A percentile compares a stretch with the other conserved stretches of the same genome.
Evolutionary conservation across 805 yeast species (phyloP).

Genomic region (Saccharomyces mikatae): DNA sequence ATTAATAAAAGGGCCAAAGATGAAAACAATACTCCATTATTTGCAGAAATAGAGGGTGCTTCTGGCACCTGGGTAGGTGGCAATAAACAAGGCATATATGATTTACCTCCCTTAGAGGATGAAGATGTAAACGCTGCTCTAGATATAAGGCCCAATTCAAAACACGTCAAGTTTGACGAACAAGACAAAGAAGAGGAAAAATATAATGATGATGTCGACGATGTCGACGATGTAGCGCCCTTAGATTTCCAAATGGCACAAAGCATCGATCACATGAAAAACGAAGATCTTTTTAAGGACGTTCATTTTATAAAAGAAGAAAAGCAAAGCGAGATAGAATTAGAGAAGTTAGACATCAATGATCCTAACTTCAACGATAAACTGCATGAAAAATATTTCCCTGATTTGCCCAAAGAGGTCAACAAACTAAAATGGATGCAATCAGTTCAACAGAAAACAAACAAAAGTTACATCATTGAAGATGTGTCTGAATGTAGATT

Average conservation of each 20-base stretch:
- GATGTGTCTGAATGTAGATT: slow-evolving; percentile 68
- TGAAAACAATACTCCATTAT: slow-evolving; percentile 36
- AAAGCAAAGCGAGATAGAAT: slow-evolving; percentile 4
- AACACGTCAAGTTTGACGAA: slow-evolving; percentile 7
- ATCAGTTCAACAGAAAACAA: slow-evolving; percentile 33
- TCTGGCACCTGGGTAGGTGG: slow-evolving; percentile 34
- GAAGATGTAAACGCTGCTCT: slow-evolving; percentile 26
- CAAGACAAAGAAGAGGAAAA: slow-evolving; percentile 5
- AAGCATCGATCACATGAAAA: slow-evolving; percentile 38
- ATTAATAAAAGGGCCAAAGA: slow-evolving; percentile 42
- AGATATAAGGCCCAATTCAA: slow-evolving; percentile 11
- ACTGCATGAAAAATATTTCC: slow-evolving; percentile 77
- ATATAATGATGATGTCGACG: slow-evolving; percentile 40
- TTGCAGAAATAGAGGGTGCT: slow-evolving; percentile 31
- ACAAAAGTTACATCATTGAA: slow-evolving; percentile 28
- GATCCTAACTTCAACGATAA: slow-evolving; percentile 75
- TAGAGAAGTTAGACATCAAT: slow-evolving; percentile 44
- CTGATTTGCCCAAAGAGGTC: slow-evolving; percentile 79
- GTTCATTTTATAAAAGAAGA: slow-evolving; percentile 57
- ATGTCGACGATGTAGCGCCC: slow-evolving; percentile 43
- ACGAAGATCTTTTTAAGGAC: slow-evolving; percentile 35
- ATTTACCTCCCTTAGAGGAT: slow-evolving; percentile 22
- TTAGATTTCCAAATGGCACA: slow-evolving; percentile 39
- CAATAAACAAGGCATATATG: slow-evolving; percentile 10
- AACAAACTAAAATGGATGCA: slow-evolving; percentile 89